phyloP scores from a whole-genome alignment of 805 yeast genomes.

The Martiniozyma abietophila region DNA sequence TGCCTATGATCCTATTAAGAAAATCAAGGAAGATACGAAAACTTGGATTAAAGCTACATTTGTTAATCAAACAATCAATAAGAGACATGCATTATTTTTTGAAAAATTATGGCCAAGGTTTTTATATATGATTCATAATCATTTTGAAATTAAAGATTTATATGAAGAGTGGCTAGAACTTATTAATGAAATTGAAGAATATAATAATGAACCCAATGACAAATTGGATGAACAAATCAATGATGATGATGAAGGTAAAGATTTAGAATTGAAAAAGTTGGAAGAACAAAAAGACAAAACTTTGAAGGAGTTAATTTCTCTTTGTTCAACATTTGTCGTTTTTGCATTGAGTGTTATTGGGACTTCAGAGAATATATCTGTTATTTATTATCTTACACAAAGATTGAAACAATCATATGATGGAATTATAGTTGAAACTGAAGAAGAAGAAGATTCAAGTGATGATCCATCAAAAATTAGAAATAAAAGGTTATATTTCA shows the following conservation, averaged over 20 bases:
- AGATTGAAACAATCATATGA: constrained; percentile 74
- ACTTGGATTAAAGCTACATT: constrained; percentile 68
- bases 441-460: constrained; percentile 9
- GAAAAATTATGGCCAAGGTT: constrained; percentile 63
- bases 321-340: constrained; percentile 50
- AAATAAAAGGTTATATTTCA: constrained; percentile 42
- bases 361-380: constrained; percentile 56
- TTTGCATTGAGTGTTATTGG: constrained; percentile 55
- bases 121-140: constrained; percentile 65
- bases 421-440: constrained; percentile 31
- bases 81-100: constrained; percentile 36
- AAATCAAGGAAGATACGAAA: constrained; percentile 39
- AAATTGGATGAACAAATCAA: too few species aligned
- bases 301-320: constrained; percentile 28
- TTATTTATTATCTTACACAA: constrained; percentile 67
- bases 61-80: constrained; percentile 25
- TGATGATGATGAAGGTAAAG: constrained; percentile 9
- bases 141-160: constrained; percentile 48
- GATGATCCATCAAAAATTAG: background rate
- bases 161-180: constrained; percentile 17
- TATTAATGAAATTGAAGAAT: constrained; percentile 10
- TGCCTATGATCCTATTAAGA: constrained; percentile 63
- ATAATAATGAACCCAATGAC: too few species aligned
- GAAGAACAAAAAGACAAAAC: constrained; percentile 20
- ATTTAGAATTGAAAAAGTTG: constrained; percentile 15